Evolutionary conservation across 805 yeast species (phyloP).

Genomic region (Saccharomycopsis babjevae): DNA sequence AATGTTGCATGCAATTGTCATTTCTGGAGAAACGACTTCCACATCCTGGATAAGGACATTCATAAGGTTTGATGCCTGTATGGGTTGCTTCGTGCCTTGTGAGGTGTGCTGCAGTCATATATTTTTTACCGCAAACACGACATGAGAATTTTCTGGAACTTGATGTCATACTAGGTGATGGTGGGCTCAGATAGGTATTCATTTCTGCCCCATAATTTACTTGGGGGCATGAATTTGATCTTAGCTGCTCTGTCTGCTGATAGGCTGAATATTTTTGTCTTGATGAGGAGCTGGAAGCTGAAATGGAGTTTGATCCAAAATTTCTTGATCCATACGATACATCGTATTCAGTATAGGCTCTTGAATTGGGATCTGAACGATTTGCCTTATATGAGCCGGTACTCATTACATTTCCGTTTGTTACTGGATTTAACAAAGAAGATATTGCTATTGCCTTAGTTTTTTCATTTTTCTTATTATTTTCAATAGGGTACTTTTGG

Average conservation of each 20-base stretch:
- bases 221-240: not conserved
- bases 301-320: not conserved
- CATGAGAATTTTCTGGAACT: conserved; percentile 8
- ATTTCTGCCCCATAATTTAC: not conserved
- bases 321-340: not conserved
- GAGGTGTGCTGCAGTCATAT: conserved; percentile 17
- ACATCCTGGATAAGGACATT: conserved; percentile 18
- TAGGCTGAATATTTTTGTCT: not conserved
- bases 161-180: not conserved
- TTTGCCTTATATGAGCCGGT: not conserved
- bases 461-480: not conserved
- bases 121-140: conserved; percentile 12
- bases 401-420: not conserved
- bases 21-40: conserved; percentile 16
- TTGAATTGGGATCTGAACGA: not conserved
- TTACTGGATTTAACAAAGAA: not conserved
- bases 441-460: not conserved
- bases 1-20: conserved; percentile 18
- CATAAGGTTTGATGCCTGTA: conserved; percentile 16
- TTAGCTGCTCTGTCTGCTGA: not conserved
- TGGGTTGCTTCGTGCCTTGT: conserved; percentile 13
- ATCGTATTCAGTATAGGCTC: not conserved
- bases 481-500: not conserved
- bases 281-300: not conserved
- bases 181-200: not conserved